Conservation (phyloP, 176 grass and related monocot genomes). For the Eleusine indica region DNA sequence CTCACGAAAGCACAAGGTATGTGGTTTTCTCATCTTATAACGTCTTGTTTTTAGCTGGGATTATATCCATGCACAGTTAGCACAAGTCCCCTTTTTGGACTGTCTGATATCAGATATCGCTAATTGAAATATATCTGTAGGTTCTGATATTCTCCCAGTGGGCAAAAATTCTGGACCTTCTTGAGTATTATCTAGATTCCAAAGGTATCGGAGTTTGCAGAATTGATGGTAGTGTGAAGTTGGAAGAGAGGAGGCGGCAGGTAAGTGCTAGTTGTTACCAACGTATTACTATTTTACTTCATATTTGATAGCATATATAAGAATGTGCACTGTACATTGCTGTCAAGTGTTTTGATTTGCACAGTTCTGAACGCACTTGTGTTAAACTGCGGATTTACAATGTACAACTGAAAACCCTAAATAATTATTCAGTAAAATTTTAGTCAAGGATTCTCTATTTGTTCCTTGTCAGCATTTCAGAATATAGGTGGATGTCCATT, state of each 20-base stretch:
- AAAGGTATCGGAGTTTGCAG: constrained; percentile 76
- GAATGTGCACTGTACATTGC: not conserved
- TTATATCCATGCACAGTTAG: constrained; percentile 1
- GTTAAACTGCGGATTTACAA: not conserved
- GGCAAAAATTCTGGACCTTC: constrained; percentile 88
- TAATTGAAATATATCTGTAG: constrained; percentile 45
- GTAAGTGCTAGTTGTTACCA: constrained; percentile 44
- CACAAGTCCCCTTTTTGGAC: not conserved
- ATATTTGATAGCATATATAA: not conserved
- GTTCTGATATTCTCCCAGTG: constrained; percentile 96
- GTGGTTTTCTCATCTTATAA: constrained; percentile 33
- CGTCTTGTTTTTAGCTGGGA: not conserved
- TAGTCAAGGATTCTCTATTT: not conserved
- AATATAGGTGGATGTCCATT: not conserved
- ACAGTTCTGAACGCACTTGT: not conserved
- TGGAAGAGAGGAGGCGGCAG: constrained; percentile 75
- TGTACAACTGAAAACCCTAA: not conserved
- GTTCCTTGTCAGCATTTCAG: not conserved
- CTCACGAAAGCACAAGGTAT: constrained; percentile 76
- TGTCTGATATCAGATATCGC: constrained; percentile 15
- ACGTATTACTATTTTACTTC: constrained; percentile 23
- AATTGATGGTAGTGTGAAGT: constrained; percentile 83
- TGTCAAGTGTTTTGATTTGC: not conserved
- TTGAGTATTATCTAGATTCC: constrained; percentile 79
- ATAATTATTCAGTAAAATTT: not conserved